Evolutionary conservation across 2,329 filamentous ascomycete genomes (phyloP).

Genomic region (Ceratocystis ficicola): DNA sequence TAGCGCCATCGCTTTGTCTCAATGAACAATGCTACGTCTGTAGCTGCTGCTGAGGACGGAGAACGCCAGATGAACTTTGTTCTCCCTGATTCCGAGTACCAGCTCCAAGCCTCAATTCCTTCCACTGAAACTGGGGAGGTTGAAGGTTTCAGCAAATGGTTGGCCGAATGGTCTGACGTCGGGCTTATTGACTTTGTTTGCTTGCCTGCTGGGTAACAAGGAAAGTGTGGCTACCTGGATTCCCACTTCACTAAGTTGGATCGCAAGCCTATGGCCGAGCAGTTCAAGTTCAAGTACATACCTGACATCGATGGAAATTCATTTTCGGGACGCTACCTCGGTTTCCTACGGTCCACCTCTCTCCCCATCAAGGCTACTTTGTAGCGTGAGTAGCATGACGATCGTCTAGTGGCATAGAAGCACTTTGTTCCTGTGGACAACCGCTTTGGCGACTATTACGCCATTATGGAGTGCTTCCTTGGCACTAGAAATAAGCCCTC

Average conservation of each 20-base stretch:
- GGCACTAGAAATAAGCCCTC: constrained; percentile 31
- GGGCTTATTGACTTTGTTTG: constrained; percentile 47
- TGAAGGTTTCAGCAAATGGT: constrained; percentile 38
- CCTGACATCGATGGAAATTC: constrained; percentile 67
- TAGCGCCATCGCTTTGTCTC: constrained; percentile 64
- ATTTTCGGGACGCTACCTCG: constrained; percentile 55
- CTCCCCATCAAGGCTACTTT: constrained; percentile 67
- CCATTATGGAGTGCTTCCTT: constrained; percentile 62
- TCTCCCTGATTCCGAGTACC: constrained; percentile 38
- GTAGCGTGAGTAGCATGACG: constrained; percentile 72
- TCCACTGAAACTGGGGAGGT: constrained; percentile 26
- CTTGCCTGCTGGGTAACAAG: constrained; percentile 33
- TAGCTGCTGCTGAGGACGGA: constrained; percentile 38
- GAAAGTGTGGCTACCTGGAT: constrained; percentile 65
- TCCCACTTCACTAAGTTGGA: constrained; percentile 64
- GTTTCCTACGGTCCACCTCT: constrained; percentile 56
- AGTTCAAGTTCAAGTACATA: constrained; percentile 55
- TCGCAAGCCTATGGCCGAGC: constrained; percentile 34
- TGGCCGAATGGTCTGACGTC: constrained; percentile 38
- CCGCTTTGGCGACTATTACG: constrained; percentile 58
- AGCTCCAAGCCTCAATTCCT: constrained; percentile 26
- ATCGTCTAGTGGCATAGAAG: constrained; percentile 59
- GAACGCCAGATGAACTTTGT: constrained; percentile 41
- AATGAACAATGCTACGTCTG: constrained; percentile 56
- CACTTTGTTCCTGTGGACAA: constrained; percentile 75